These are phyloP conservation scores for Spiraea crenata DNA, from an alignment of 331 rosid genomes.

Conservation along the genomic window DNA sequence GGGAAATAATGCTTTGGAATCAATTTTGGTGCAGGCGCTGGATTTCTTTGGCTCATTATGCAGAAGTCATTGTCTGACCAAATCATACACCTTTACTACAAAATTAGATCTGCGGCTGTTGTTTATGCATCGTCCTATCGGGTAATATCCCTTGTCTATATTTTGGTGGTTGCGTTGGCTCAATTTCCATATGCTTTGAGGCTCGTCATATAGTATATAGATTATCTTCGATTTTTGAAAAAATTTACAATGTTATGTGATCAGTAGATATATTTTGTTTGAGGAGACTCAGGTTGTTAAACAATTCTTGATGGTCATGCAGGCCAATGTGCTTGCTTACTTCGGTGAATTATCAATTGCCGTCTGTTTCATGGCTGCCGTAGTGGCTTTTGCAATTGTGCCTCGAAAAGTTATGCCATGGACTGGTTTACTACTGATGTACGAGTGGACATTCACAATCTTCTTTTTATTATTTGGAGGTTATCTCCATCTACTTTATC, in stretches of 20 bases:
- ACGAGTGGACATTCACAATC: constrained; percentile 88
- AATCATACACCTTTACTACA: constrained; percentile 64
- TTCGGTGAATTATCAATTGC: constrained; percentile 73
- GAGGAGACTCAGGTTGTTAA: constrained; percentile 25
- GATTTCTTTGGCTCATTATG: constrained; percentile 47
- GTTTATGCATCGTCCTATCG: constrained; percentile 61
- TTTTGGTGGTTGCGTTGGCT: constrained; percentile 16
- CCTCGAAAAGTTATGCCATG: constrained; percentile 96
- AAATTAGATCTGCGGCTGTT: constrained; percentile 61
- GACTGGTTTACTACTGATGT: constrained; percentile 96
- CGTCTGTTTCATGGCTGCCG: constrained; percentile 61
- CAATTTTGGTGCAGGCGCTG: constrained; percentile 50
- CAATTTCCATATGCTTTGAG: not conserved
- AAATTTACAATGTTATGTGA: not conserved
- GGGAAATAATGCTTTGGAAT: not conserved
- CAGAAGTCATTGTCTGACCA: constrained; percentile 68
- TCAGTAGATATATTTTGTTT: not conserved
- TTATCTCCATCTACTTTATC: constrained; percentile 64
- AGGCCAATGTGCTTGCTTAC: constrained; percentile 70
- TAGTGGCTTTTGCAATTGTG: constrained; percentile 62
- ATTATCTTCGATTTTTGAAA: not conserved
- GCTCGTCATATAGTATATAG: not conserved
- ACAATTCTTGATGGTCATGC: constrained; percentile 43
- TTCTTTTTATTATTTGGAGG: constrained; percentile 78
- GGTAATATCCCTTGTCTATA: constrained; percentile 40